These are phyloP conservation scores for Pseudofabraea citricarpa DNA, from an alignment of 2,329 filamentous ascomycete genomes.

Conservation along the genomic window DNA sequence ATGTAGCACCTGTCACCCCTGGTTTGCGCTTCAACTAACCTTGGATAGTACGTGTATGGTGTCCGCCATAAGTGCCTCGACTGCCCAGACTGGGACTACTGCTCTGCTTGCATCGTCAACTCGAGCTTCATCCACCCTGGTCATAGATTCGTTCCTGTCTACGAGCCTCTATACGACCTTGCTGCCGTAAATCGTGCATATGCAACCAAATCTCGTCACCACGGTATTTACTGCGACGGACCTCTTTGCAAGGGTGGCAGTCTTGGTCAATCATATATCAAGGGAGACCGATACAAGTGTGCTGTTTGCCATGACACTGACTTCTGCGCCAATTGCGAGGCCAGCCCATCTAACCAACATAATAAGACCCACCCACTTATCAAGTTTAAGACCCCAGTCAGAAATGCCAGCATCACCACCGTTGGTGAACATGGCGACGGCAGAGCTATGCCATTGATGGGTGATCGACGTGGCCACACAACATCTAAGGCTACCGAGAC, in stretches of 20 bases:
- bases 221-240: conserved; percentile 91
- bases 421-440: conserved; percentile 71
- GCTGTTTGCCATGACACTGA: conserved; percentile 92
- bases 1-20: conserved; percentile 9
- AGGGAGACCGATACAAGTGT: conserved; percentile 91
- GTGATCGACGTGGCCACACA: conserved; percentile 49
- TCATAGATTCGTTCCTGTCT: conserved; percentile 87
- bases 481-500: conserved; percentile 49
- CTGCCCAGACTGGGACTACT: conserved; percentile 98
- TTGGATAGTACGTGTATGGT: conserved; percentile 65
- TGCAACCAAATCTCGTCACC: conserved; percentile 53
- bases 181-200: conserved; percentile 36
- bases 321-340: conserved; percentile 93
- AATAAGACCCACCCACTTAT: conserved; percentile 96
- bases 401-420: conserved; percentile 82
- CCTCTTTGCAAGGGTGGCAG: conserved; percentile 68
- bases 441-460: conserved; percentile 62
- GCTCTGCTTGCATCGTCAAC: conserved; percentile 66
- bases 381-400: conserved; percentile 92
- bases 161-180: conserved; percentile 56
- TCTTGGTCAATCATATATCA: conserved; percentile 64
- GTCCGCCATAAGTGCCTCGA: conserved; percentile 94
- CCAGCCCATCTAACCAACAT: conserved; percentile 76
- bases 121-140: conserved; percentile 67
- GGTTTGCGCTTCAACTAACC: conserved; percentile 1